A percentile compares a stretch with the other conserved stretches of the same genome.
Conservation (phyloP, 768 basidiomycete species). For the Mycena latifolia region DNA sequence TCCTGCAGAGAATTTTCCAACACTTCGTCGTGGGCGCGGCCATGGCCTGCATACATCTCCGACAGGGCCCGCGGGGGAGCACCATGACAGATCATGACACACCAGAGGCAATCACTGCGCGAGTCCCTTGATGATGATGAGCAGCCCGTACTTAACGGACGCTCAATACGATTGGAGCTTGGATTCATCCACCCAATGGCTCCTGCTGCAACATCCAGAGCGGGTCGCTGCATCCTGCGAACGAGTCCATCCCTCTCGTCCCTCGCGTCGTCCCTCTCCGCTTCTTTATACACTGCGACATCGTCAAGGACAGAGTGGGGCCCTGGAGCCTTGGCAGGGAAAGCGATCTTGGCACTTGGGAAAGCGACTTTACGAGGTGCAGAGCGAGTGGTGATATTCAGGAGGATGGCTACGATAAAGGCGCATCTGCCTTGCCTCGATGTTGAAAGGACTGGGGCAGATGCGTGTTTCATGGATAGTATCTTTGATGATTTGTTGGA, state of each 20-base stretch:
- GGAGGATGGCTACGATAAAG: slow-evolving; percentile 34
- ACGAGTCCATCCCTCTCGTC: slow-evolving; percentile 18
- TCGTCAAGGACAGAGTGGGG: slow-evolving; percentile 34
- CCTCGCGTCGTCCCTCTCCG: slow-evolving; percentile 25
- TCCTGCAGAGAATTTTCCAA: too few relatives aligned
- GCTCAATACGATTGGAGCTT: too few relatives aligned
- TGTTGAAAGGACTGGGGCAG: slow-evolving; percentile 24
- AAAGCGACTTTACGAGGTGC: slow-evolving; percentile 42
- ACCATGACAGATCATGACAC: too few relatives aligned
- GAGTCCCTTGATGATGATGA: too few relatives aligned
- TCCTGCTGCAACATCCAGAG: neutral
- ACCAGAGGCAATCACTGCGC: too few relatives aligned
- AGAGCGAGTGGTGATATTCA: slow-evolving; percentile 40
- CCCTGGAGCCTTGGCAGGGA: slow-evolving; percentile 42
- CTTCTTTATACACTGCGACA: slow-evolving; percentile 29
- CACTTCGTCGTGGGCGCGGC: too few relatives aligned
- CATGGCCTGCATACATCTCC: too few relatives aligned
- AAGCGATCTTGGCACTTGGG: slow-evolving; percentile 43
- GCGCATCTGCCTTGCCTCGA: slow-evolving; percentile 36
- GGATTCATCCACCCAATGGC: neutral
- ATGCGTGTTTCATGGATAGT: slow-evolving; percentile 24
- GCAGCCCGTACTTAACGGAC: too few relatives aligned
- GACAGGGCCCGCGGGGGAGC: too few relatives aligned
- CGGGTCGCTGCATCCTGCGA: slow-evolving; percentile 21
- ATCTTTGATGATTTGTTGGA: slow-evolving; percentile 46